Conservation (phyloP, 257 asterid species). For the Rhazya stricta region DNA sequence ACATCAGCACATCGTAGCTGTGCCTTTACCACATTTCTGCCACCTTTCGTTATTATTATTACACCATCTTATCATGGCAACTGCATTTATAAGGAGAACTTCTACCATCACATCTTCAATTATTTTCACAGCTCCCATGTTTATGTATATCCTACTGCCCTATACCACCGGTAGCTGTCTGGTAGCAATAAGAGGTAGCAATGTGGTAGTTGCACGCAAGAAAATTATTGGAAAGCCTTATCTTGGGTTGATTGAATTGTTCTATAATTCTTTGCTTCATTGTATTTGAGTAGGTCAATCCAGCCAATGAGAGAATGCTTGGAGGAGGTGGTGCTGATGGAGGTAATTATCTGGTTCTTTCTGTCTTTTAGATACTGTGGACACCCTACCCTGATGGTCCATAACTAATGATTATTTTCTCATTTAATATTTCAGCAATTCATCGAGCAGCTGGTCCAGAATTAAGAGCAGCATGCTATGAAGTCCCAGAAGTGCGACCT, state of each 20-base stretch:
- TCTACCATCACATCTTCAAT: not conserved
- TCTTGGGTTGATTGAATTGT: not conserved
- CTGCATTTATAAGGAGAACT: not conserved
- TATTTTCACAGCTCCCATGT: not conserved
- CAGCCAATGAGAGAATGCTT: slow-evolving; percentile 88
- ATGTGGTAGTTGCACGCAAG: not conserved
- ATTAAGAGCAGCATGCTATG: slow-evolving; percentile 64
- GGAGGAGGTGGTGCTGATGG: slow-evolving; percentile 99
- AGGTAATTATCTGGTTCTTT: slow-evolving; percentile 41
- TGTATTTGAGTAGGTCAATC: slow-evolving; percentile 61
- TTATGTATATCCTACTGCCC: not conserved
- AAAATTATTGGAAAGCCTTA: not conserved
- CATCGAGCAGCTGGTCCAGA: slow-evolving; percentile 98
- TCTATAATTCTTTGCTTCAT: not conserved
- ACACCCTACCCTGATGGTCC: not conserved
- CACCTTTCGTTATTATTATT: not conserved
- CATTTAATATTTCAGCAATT: slow-evolving; percentile 46
- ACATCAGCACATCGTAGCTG: not conserved
- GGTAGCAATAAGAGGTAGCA: not conserved
- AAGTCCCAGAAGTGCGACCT: slow-evolving; percentile 70
- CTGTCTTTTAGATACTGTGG: slow-evolving; percentile 7
- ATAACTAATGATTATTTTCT: slow-evolving; percentile 11
- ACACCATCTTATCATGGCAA: not conserved
- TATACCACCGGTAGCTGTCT: too few relatives aligned
- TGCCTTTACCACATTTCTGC: not conserved